Conservation (phyloP, 441 rosid genomes). For the Corymbia citriodora region DNA sequence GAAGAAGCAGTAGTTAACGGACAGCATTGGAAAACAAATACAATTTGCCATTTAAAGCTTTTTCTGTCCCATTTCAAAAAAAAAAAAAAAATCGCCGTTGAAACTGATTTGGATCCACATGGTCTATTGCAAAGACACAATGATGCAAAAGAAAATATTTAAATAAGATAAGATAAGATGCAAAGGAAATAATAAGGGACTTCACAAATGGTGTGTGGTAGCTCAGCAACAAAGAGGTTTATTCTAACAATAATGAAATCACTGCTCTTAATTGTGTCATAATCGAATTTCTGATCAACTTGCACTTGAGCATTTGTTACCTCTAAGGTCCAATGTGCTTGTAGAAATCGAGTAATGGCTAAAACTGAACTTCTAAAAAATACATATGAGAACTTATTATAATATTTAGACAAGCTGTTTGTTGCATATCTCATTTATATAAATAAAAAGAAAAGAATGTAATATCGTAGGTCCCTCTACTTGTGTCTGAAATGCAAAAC, state of each 20-base stretch:
- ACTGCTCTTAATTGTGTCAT: background rate
- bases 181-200: background rate
- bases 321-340: background rate
- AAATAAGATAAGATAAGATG: background rate
- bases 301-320: background rate
- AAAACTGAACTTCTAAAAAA: background rate
- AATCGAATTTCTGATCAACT: background rate
- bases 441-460: background rate
- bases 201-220: background rate
- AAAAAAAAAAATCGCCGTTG: no score
- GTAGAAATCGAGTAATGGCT: rapidly evolving
- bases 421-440: background rate
- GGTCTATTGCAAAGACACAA: background rate
- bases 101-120: background rate
- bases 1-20: background rate
- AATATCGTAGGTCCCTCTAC: background rate
- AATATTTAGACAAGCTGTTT: background rate
- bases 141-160: background rate
- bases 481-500: background rate
- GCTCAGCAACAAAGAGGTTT: background rate
- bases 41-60: background rate
- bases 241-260: background rate
- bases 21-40: background rate
- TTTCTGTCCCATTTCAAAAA: background rate
- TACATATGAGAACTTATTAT: background rate